phyloP scores from a whole-genome alignment of 1,139 yeast genomes.

The Candida gigantensis region DNA sequence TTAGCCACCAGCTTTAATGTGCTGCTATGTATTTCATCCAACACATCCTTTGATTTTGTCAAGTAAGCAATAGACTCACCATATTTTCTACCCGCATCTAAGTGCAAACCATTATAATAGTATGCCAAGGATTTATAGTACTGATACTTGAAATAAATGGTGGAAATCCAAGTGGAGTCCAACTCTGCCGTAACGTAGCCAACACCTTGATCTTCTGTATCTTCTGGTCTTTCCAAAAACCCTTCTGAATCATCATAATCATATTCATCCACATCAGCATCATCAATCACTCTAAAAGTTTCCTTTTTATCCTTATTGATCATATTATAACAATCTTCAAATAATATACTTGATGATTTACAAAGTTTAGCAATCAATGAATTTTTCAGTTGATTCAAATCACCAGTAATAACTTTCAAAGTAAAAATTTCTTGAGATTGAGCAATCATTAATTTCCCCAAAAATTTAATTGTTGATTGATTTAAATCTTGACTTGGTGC shows the following conservation, averaged over 20 bases:
- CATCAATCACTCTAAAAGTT: slow-evolving; percentile 12
- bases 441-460: slow-evolving; percentile 69
- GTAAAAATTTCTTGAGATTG: slow-evolving; percentile 88
- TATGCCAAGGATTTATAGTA: slow-evolving; percentile 46
- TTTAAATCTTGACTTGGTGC: slow-evolving; percentile 84
- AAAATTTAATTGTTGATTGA: slow-evolving; percentile 67
- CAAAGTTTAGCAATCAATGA: slow-evolving; percentile 76
- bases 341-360: slow-evolving; percentile 57
- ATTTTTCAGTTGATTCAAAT: slow-evolving; percentile 51
- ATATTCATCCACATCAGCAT: slow-evolving; percentile 18
- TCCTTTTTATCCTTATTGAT: slow-evolving; percentile 14
- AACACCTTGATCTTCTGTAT: slow-evolving; percentile 17
- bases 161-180: slow-evolving; percentile 46
- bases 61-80: slow-evolving; percentile 81
- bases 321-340: slow-evolving; percentile 45
- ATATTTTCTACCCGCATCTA: slow-evolving; percentile 53
- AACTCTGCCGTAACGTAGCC: slow-evolving; percentile 45
- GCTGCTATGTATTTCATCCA: slow-evolving; percentile 29
- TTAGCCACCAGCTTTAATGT: slow-evolving; percentile 30
- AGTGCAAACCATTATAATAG: slow-evolving; percentile 54
- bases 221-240: slow-evolving; percentile 19
- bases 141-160: slow-evolving; percentile 48
- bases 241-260: slow-evolving; percentile 20
- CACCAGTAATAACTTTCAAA: slow-evolving; percentile 57
- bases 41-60: slow-evolving; percentile 48